Base-by-base conservation (phyloP, 2,329 filamentous ascomycete species). In the Lasiodiplodia citricola region DNA sequence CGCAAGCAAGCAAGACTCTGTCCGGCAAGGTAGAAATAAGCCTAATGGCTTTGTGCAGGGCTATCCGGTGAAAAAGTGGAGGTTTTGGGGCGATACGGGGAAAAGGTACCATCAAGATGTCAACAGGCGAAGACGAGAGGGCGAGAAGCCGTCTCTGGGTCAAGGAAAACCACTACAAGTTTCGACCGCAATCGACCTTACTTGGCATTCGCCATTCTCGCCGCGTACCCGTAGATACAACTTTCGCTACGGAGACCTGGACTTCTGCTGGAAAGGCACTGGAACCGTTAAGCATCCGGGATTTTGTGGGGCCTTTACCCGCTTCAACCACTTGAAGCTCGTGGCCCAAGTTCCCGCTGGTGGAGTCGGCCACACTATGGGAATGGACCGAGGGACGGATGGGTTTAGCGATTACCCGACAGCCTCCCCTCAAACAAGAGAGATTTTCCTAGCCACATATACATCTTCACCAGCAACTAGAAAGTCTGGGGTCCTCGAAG, bases 201-300 rank as follows among this genome's bases (percentile, higher is more conserved):
- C 69, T 2, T 78, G 75, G 77, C 70, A 68, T 10, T 71, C 65
- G 1, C 75, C 77, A 6, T 71, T 79, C 7, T 75, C 75, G 2
- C 66, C 64, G 1, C 65, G 73, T 14, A 75, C 77, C n/a, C 72
- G 77, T 37, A 56, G 70, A 10, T 78, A 79, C 58, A 69, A 73
- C 7, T 79, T 79, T 58, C 50, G 58, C 0, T 78, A 74, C 62
- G 44, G 7, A 0, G 74, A 71, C 8, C 66, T 79, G 4, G 75
- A 78, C 16, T 79, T 79, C 65, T 74, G 71, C 63, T 80, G 77
- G 78, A 79, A 78, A 63, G 77, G 76, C 6, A 79, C 78, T 3
- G 71, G 73, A 16, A 75, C 73, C 4, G 74, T 76, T 13, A 71
- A 70, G 28, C 75, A 77, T 60, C 52, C 63, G 3, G 63, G 73